phyloP scores from a whole-genome alignment of 2,329 filamentous ascomycete genomes.

The Raffaelea albimanens region DNA sequence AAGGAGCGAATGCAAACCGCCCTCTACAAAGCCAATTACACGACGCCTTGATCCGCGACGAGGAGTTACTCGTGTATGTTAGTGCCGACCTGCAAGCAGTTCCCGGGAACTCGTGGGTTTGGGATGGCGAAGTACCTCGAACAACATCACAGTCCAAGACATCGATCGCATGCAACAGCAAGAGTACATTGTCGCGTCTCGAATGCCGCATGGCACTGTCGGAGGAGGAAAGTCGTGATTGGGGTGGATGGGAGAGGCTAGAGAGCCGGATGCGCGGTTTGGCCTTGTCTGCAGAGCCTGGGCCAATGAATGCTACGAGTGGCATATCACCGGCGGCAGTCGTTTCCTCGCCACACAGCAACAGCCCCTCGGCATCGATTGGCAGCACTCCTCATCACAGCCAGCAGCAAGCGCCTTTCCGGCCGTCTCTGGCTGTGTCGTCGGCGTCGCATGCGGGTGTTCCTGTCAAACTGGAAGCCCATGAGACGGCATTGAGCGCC shows the following conservation, averaged over 20 bases:
- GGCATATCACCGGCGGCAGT: constrained; percentile 13
- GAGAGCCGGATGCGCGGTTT: constrained; percentile 54
- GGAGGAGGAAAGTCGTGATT: constrained; percentile 52
- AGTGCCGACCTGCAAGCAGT: constrained; percentile 79
- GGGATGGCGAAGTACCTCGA: constrained; percentile 47
- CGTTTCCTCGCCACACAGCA: constrained; percentile 6
- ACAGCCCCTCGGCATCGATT: not conserved
- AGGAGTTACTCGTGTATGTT: constrained; percentile 80
- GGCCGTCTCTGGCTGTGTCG: constrained; percentile 5
- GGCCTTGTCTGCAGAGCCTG: constrained; percentile 7
- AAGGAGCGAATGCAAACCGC: constrained; percentile 11
- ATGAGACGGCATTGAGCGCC: not conserved
- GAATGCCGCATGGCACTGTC: constrained; percentile 42
- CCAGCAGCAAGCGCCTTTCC: constrained; percentile 6
- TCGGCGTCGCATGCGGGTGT: not conserved
- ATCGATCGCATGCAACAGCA: constrained; percentile 20
- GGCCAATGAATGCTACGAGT: constrained; percentile 9
- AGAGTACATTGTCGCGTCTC: constrained; percentile 30
- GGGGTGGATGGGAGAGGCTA: constrained; percentile 73
- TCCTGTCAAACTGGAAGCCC: constrained; percentile 22
- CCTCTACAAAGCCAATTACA: constrained; percentile 18
- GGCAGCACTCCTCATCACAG: constrained; percentile 3
- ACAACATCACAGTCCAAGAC: constrained; percentile 15
- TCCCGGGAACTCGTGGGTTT: constrained; percentile 74
- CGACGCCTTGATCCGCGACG: constrained; percentile 49